A percentile compares a stretch with the other conserved stretches of the same genome.
Conservation (phyloP, 2,329 filamentous ascomycete species). For the Cladophialophora exuberans region DNA sequence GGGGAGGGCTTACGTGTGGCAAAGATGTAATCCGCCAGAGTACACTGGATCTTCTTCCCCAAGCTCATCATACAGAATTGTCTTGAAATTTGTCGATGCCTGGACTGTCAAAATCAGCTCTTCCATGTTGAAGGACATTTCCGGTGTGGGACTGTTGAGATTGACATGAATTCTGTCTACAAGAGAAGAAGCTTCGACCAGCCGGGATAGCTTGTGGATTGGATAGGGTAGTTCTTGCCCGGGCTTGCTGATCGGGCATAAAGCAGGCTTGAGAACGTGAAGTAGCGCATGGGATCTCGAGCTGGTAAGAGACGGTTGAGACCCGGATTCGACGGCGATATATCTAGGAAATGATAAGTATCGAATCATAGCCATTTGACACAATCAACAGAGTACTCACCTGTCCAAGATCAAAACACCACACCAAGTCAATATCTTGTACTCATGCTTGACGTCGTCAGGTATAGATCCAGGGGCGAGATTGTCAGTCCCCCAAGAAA, state of each 20-base stretch:
- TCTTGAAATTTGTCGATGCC: conserved; percentile 62
- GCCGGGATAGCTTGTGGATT: neutral
- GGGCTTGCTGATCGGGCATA: neutral
- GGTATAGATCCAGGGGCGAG: neutral
- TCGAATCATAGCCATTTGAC: neutral
- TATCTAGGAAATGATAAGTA: conserved; percentile 5
- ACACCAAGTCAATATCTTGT: conserved; percentile 10
- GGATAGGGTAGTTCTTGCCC: neutral
- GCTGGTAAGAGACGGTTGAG: conserved; percentile 1
- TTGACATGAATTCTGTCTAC: neutral
- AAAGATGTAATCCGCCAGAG: neutral
- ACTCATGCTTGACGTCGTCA: neutral
- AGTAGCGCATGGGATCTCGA: neutral
- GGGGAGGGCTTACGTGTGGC: neutral
- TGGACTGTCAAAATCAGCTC: conserved; percentile 57
- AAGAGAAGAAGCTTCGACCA: neutral
- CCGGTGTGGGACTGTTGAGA: neutral
- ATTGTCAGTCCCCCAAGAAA: neutral
- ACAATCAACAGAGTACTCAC: neutral
- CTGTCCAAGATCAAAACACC: conserved; percentile 14
- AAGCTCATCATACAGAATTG: neutral
- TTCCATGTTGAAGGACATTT: conserved; percentile 1
- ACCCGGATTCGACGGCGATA: conserved; percentile 9
- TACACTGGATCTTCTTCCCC: neutral
- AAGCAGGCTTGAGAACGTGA: neutral